Base-by-base conservation (phyloP, 2,329 filamentous ascomycete genomes). In the Pestalotiopsis sp. region DNA sequence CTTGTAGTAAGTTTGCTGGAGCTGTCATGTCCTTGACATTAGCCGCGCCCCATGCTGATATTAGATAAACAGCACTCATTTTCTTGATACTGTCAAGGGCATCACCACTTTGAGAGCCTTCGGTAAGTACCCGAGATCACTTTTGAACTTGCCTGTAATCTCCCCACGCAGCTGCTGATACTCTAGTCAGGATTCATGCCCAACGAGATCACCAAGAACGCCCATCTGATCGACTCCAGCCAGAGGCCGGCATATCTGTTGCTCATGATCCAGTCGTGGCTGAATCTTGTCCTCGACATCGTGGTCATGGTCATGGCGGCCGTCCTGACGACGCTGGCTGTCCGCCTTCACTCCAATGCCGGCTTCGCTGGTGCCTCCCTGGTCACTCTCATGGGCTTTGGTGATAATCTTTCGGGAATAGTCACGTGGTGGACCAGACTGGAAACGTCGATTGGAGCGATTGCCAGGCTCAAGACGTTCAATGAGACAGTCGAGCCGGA, bases 231-330 rank as follows among this genome's bases (percentile, higher is more conserved):
- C 3, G 82, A 87, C 70, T 78, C 77, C 7, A 86, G 84, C 3
- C 86, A 87, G 69, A 75, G 81, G 38, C 86, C 86, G 2, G 84
- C 83, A 41, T 88, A 88, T 71, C 80, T 87, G 6, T 78, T 87
- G 5, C 82, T 79, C 59, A 82, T 82, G 66, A 81, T 87, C 27
- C 86, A 88, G 72, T 80, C 74, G 68, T 77, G 75, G 75, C 71
- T 78, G 36, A 67, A 59, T 1, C 52, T 75, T 4, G 72, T 76
- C 11, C 70, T 76, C 1, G 70, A 73, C 23, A 20, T 73, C 2
- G 68, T 76, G 25, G 65, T 66, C 57, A 66, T 66, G 20, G 58
- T 73, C 5, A 45, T 77, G 7, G 73, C 74, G 7, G 60, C 73
- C 4, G 20, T 75, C 17, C 66, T 77, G 31, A 75, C 73, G 0